Evolutionary conservation across 345 rosid species (phyloP), one percentile per base, ranked within the genome.

Genomic region (Murraya paniculata): DNA sequence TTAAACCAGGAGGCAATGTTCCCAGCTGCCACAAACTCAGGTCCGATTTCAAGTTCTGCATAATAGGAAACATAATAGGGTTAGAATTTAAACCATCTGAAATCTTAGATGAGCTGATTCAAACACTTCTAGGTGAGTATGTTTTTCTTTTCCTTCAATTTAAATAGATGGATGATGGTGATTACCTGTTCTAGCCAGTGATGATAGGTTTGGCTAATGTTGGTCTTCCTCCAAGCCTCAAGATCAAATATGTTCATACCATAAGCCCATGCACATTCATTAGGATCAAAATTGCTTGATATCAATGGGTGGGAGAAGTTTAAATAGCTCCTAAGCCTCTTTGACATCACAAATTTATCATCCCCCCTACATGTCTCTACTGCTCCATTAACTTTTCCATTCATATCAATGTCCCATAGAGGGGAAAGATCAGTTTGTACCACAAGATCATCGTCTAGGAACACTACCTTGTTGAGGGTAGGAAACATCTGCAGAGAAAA

Each of bases 11-110:
- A 13, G 99, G 98, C 74, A 94, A 79, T 56, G 99, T 94, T 58
- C 99, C 99, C 1, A 94, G 92, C 78, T 92, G 97, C 99, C 99
- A 96, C 87, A 94, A 88, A 87, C 98, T 94, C 80, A 96, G 87
- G 84, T 91, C 98, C 4, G 98, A 91, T 80, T 91, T 94, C 88
- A 94, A 81, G 89, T 92, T 96, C 99, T 94, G 98, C 89, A 84
- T 16, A 24, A 61, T 27, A 7, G 16, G 77, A 74, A 22, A 48
- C 55, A 60, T 74, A 48, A 38, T 14, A 64, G 35, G 59, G 0
- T 60, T 75, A 33, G 21, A 76, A 35, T 41, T 24, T 53, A 76
- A 35, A 36, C 21, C 18, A 16, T 48, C 10, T 6, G 21, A 16
- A 33, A 21, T 66, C 53, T 50, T n/a, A 35, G 21, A 36, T 25